These are phyloP conservation scores for Fraxinus anomala DNA, from an alignment of 257 asterid species.

Conservation along the genomic window DNA sequence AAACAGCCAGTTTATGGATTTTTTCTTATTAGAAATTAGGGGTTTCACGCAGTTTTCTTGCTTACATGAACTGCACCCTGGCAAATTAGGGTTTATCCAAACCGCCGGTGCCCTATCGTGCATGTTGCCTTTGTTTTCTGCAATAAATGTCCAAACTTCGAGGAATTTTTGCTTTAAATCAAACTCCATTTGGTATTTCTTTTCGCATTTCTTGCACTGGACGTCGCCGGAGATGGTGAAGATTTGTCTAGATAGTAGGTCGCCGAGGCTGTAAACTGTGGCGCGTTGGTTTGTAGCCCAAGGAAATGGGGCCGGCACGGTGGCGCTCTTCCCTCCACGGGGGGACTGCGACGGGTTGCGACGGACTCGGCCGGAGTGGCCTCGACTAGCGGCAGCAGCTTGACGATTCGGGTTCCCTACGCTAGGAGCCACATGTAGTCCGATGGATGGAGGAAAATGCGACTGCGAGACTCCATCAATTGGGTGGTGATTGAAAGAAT, in stretches of 20 bases:
- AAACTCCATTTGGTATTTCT: slow-evolving; percentile 35
- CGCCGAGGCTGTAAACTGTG: slow-evolving; percentile 33
- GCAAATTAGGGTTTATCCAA: slow-evolving; percentile 62
- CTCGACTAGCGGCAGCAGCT: neutral
- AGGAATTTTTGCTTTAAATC: slow-evolving; percentile 40
- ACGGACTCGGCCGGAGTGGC: slow-evolving; percentile 14
- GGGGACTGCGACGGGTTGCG: slow-evolving; percentile 29
- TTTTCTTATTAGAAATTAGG: slow-evolving; percentile 41
- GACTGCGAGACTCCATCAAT: neutral
- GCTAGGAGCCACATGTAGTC: neutral
- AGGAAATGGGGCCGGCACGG: slow-evolving; percentile 41
- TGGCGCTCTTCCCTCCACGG: slow-evolving; percentile 18
- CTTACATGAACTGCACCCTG: slow-evolving; percentile 45
- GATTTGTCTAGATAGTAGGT: slow-evolving; percentile 33
- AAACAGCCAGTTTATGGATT: slow-evolving; percentile 75
- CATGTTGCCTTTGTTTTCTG: slow-evolving; percentile 33
- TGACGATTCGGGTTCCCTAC: neutral
- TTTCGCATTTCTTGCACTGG: slow-evolving; percentile 67
- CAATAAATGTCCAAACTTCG: slow-evolving; percentile 33
- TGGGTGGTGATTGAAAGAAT: neutral
- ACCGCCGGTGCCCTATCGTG: slow-evolving; percentile 59
- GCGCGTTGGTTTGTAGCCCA: slow-evolving; percentile 67
- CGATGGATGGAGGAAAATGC: neutral
- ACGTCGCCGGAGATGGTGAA: slow-evolving; percentile 53
- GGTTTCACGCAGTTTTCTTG: slow-evolving; percentile 53